Evolutionary conservation across 2,329 filamentous ascomycete species (phyloP), one percentile per base, ranked within the genome.

Genomic region (Magnaporthales sp.): DNA sequence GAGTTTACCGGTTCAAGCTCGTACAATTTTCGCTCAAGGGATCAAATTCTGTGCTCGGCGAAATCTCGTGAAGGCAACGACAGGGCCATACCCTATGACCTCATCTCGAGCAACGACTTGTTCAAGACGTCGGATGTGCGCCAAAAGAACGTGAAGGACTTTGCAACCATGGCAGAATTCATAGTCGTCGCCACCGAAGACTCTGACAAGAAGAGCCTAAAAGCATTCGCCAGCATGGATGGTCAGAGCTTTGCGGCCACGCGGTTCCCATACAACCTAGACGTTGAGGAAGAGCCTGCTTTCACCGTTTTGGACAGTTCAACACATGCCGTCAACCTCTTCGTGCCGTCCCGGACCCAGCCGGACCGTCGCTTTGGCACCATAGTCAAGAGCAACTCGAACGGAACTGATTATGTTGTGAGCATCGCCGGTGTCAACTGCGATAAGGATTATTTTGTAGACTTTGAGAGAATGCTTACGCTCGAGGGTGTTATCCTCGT

Each of bases 321-420:
- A 1, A 97, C 93, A 0, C 94, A 98, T 76, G 91, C 95, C 1
- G 85, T 99, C 67, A 98, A 98, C 78, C 80, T 99, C 67, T 96
- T 98, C 74, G 94, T 98, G 62, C 93, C 91, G 0, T 91, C 92
- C 56, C 89, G 91, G 72, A 84, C 84, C 56, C 80, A 81, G 3
- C 75, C 81, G 64, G 89, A 87, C 22, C 86, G 85, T 64, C 86
- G 90, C 68, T 93, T 91, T 72, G 95, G 95, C 51, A 90, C 90
- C 27, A 92, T 99, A 71, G 87, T 99, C 78, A 99, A 98, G 85
- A 97, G 93, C 74, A 99, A 99, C 80, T 97, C 93, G 72, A 98
- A 99, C 74, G 95, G 95, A 66, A 99, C 95, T 0, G 95, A 91
- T 1, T 99, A 97, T 73, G 91, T 97, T 13, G 81, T 96, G 70